Base-by-base conservation (phyloP, 2,329 filamentous ascomycete species). In the Furcasterigmium furcatum region DNA sequence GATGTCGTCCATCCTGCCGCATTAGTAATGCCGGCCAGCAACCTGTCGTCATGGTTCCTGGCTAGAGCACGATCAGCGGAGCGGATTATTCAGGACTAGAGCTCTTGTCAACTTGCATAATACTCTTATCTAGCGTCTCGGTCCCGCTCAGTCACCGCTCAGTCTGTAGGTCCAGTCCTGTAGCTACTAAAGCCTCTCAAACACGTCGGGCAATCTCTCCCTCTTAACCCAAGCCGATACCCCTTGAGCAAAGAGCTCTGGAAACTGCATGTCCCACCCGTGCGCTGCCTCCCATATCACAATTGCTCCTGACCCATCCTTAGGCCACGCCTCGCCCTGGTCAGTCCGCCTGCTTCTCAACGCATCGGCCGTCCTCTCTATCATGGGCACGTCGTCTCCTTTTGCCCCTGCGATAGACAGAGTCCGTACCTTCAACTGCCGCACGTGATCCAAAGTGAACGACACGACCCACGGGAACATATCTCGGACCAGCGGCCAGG, bases 261-360 rank as follows among this genome's bases (percentile, higher is more conserved):
- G 69, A 30, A 63, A 54, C 47, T 71, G 68, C 47, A 71, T 46
- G 45, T 70, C 63, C 69, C 68, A 71, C 30, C 58, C 58, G 52
- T 71, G 66, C 21, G 64, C 57, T 14, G 66, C 70, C 20, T 60
- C 57, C 29, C 46, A 57, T 8, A 71, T 55, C 13, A 68, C 50
- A 18, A 58, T 63, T n/a, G 55, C 61, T 29, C 55, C 46, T 8
- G 61, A 61, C 10, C 47, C 48, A 50, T 59, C 45, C 24, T 56
- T n/a, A 45, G 57, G 43, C 55, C 55, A 43, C 45, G 49, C 44
- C 50, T 56, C 36, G 53, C 53, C 49, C 36, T 43, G 22, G 39
- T 46, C 21, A 41, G 30, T 36, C 34, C 34, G 32, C 21, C 47
- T 41, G 44, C 46, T 41, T 41, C 47, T 45, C 22, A 61, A 45